A percentile compares a stretch with the other conserved stretches of the same genome.
Evolutionary conservation across 1,284 basidiomycete genomes (phyloP).

Genomic region (Ceratobasidium sp.): DNA sequence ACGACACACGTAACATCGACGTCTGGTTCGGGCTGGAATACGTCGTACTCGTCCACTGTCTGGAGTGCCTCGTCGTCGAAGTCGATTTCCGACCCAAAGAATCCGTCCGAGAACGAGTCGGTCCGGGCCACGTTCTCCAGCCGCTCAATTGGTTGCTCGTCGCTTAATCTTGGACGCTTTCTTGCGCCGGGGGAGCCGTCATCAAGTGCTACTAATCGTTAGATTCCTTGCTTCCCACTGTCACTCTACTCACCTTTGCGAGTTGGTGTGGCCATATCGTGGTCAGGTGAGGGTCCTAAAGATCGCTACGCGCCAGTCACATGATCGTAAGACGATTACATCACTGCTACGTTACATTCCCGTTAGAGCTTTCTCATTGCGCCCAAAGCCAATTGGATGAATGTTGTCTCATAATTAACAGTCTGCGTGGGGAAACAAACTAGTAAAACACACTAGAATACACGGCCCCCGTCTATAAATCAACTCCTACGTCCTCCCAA

Average conservation of each 20-base stretch:
- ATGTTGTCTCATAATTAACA: constrained; percentile 45
- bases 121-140: constrained; percentile 21
- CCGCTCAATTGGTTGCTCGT: constrained; percentile 5
- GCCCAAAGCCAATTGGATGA: constrained; percentile 49
- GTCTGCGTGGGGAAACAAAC: constrained; percentile 1
- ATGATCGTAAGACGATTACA: constrained; percentile 25
- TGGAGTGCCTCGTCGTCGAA: constrained; percentile 42
- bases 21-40: constrained; percentile 17
- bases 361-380: constrained; percentile 37
- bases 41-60: constrained; percentile 36
- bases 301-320: constrained; percentile 42
- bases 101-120: constrained; percentile 41
- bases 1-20: constrained; percentile 17
- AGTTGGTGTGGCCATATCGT: constrained; percentile 30
- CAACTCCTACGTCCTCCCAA: constrained; percentile 59
- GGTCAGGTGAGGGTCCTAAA: constrained; percentile 15
- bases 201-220: constrained; percentile 11
- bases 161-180: constrained; percentile 38
- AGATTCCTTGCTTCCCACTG: neutral
- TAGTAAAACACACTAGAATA: constrained; percentile 13
- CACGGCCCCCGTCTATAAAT: neutral
- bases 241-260: constrained; percentile 25
- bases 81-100: constrained; percentile 43
- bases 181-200: constrained; percentile 14
- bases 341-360: constrained; percentile 31